A percentile compares a stretch with the other conserved stretches of the same genome.
phyloP scores from a whole-genome alignment of 768 basidiomycete genomes.

The Amanita phalloides region DNA sequence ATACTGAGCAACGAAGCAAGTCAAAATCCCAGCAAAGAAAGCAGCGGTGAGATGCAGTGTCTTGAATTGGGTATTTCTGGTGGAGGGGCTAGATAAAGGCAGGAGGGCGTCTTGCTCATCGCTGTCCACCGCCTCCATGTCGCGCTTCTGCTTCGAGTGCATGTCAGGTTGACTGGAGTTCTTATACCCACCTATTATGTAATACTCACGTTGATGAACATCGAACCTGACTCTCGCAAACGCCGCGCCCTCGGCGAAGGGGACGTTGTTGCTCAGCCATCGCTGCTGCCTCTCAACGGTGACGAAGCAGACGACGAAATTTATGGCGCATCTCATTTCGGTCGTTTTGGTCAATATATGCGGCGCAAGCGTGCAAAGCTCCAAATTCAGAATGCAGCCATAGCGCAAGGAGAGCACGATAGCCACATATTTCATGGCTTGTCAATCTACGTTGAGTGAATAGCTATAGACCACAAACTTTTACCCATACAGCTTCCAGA shows the following conservation, averaged over 20 bases:
- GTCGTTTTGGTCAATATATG: slow-evolving; percentile 85
- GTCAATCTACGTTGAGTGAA: slow-evolving; percentile 57
- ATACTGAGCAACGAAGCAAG: slow-evolving; percentile 40
- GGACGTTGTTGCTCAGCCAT: background rate
- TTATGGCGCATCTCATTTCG: slow-evolving; percentile 76
- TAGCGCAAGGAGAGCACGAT: slow-evolving; percentile 15
- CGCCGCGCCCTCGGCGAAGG: background rate
- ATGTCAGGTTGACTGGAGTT: background rate
- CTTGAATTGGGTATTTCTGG: slow-evolving; percentile 19
- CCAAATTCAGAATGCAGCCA: slow-evolving; percentile 61
- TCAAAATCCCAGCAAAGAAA: slow-evolving; percentile 42
- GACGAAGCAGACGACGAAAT: slow-evolving; percentile 26
- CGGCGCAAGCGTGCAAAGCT: slow-evolving; percentile 82
- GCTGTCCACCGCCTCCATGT: slow-evolving; percentile 2
- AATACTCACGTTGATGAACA: background rate
- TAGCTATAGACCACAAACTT: slow-evolving; percentile 16
- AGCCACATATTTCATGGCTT: slow-evolving; percentile 62
- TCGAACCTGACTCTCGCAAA: background rate
- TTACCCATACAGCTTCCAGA: slow-evolving; percentile 21
- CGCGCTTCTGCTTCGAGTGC: slow-evolving; percentile 3
- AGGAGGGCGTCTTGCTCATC: slow-evolving; percentile 20
- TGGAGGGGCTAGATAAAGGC: slow-evolving; percentile 10
- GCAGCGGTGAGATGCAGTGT: slow-evolving; percentile 31
- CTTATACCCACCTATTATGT: background rate
- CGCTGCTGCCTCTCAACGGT: slow-evolving; percentile 3